Conservation (phyloP, 1,139 yeast genomes). For the Geotrichum fermentans region DNA sequence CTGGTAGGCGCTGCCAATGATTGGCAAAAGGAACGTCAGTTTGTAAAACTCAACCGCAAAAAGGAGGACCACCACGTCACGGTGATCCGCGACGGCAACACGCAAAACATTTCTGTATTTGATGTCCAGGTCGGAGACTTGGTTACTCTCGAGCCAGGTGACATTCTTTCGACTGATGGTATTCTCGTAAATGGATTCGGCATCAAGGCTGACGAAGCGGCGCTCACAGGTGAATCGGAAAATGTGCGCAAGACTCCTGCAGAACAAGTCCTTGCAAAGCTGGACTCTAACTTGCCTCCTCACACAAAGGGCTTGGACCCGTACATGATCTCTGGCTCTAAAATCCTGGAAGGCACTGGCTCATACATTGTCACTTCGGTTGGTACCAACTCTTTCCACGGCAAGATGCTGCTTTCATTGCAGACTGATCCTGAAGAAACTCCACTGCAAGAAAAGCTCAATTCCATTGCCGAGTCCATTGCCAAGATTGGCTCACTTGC, state of each 20-base stretch:
- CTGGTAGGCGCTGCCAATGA: slow-evolving; percentile 92
- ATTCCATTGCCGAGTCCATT: slow-evolving; percentile 82
- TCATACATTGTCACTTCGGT: slow-evolving; percentile 83
- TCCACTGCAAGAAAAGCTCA: slow-evolving; percentile 81
- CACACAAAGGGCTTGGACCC: slow-evolving; percentile 55
- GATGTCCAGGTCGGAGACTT: slow-evolving; percentile 85
- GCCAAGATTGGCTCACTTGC: slow-evolving; percentile 89
- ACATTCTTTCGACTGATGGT: slow-evolving; percentile 85
- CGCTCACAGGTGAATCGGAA: slow-evolving; percentile 90
- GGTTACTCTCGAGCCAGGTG: slow-evolving; percentile 83
- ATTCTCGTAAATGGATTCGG: slow-evolving; percentile 64
- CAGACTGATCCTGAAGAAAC: slow-evolving; percentile 74
- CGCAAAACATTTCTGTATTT: slow-evolving; percentile 63
- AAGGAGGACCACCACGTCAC: slow-evolving; percentile 81
- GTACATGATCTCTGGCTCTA: slow-evolving; percentile 86
- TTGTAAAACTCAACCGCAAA: slow-evolving; percentile 67
- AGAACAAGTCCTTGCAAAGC: slow-evolving; percentile 42
- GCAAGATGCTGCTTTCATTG: slow-evolving; percentile 81
- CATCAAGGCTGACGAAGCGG: slow-evolving; percentile 86
- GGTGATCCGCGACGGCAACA: slow-evolving; percentile 69
- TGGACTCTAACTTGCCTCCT: slow-evolving; percentile 26
- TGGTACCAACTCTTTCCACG: slow-evolving; percentile 83
- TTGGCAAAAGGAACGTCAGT: slow-evolving; percentile 92
- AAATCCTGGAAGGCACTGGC: slow-evolving; percentile 81
- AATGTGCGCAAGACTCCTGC: slow-evolving; percentile 67